phyloP scores from a whole-genome alignment of 176 grass and related monocot genomes.

The Oryza longistaminata region DNA sequence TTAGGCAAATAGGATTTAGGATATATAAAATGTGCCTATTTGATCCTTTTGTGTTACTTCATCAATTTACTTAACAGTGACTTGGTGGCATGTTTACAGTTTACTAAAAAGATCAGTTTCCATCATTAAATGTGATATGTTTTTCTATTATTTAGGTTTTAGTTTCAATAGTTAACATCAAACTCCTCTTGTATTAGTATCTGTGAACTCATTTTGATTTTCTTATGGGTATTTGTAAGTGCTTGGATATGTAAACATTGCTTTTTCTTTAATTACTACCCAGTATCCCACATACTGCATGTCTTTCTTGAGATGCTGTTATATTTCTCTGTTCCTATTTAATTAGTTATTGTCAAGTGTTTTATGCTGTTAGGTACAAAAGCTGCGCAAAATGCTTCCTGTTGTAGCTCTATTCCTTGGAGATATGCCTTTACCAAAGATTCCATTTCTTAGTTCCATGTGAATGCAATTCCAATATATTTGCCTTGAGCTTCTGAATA shows the following conservation, averaged over 20 bases:
- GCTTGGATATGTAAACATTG: not conserved
- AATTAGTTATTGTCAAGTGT: not conserved
- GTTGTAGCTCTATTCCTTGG: not conserved
- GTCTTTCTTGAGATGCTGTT: not conserved
- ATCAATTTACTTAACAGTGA: not conserved
- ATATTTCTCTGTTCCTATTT: not conserved
- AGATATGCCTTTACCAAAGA: not conserved
- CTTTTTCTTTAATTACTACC: not conserved
- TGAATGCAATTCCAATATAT: not conserved
- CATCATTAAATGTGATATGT: not conserved
- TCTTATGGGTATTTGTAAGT: not conserved
- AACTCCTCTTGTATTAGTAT: not conserved
- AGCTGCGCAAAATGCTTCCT: not conserved
- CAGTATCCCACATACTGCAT: not conserved
- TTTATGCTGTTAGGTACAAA: not conserved
- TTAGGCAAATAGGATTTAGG: not conserved
- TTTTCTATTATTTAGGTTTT: slow-evolving; percentile 24
- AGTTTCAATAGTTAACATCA: not conserved
- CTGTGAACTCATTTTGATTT: not conserved
- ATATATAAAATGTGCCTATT: not conserved
- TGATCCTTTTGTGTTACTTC: not conserved
- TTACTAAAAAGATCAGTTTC: not conserved
- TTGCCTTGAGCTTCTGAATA: not conserved
- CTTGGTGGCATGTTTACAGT: not conserved
- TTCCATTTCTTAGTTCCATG: not conserved